phyloP scores from a whole-genome alignment of 306 rosid genomes.

The Lathyrus sativus region DNA sequence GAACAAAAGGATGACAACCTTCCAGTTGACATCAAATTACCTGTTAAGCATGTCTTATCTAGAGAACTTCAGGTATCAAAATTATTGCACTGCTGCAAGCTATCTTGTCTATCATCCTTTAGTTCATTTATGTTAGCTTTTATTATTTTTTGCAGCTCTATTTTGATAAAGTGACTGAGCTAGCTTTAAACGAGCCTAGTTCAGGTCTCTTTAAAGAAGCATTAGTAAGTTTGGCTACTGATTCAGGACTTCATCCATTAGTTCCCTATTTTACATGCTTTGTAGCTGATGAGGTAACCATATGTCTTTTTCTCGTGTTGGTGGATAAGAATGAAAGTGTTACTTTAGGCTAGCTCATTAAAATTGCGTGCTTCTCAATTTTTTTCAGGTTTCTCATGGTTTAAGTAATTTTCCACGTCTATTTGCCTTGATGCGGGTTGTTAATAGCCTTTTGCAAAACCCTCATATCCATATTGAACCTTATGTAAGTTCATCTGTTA shows the following conservation, averaged over 20 bases:
- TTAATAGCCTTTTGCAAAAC: slow-evolving; percentile 77
- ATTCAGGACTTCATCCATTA: slow-evolving; percentile 87
- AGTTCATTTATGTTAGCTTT: slow-evolving; percentile 36
- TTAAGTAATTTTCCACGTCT: slow-evolving; percentile 61
- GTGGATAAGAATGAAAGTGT: slow-evolving; percentile 30
- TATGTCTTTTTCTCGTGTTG: slow-evolving; percentile 17
- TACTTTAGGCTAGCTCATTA: slow-evolving; percentile 25
- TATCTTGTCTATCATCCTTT: slow-evolving; percentile 26
- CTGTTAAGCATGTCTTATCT: slow-evolving; percentile 77
- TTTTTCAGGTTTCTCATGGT: slow-evolving; percentile 66
- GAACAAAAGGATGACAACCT: slow-evolving; percentile 77
- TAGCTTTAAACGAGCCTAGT: slow-evolving; percentile 62
- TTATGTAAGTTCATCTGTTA: slow-evolving; percentile 63
- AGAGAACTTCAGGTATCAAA: slow-evolving; percentile 81
- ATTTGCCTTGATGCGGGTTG: slow-evolving; percentile 87
- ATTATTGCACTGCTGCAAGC: slow-evolving; percentile 22
- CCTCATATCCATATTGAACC: slow-evolving; percentile 85
- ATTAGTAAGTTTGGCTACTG: slow-evolving; percentile 80
- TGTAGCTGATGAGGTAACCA: slow-evolving; percentile 83
- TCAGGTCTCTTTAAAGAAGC: slow-evolving; percentile 79
- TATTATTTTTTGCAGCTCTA: slow-evolving; percentile 62
- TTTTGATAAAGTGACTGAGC: slow-evolving; percentile 76
- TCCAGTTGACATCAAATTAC: slow-evolving; percentile 73
- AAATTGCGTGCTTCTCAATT: slow-evolving; percentile 38
- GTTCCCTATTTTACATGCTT: slow-evolving; percentile 88